These are phyloP conservation scores for Trichosporon sp. DNA, from an alignment of 1,284 basidiomycete genomes.

Conservation along the genomic window DNA sequence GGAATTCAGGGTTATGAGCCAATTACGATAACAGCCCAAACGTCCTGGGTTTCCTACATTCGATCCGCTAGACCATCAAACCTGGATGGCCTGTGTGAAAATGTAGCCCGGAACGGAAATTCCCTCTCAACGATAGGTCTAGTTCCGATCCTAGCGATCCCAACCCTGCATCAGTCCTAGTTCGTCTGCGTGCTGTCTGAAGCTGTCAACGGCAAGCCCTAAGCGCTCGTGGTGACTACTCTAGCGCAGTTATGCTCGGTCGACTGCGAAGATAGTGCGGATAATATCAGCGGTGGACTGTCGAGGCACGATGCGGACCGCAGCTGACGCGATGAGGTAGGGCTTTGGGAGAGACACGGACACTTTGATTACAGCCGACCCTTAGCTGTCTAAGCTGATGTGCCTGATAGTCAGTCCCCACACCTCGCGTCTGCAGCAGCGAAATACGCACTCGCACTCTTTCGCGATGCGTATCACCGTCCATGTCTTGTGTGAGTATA, in stretches of 20 bases:
- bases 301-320: background rate
- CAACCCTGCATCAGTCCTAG: too few relatives aligned
- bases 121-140: background rate
- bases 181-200: background rate
- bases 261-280: background rate
- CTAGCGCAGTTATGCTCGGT: background rate
- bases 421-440: background rate
- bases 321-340: background rate
- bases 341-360: background rate
- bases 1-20: background rate
- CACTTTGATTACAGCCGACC: background rate
- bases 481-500: background rate
- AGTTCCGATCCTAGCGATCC: background rate
- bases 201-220: background rate
- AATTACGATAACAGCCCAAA: background rate
- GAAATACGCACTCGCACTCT: background rate
- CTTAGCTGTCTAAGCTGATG: background rate
- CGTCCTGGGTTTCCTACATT: background rate
- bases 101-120: background rate
- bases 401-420: background rate
- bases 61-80: background rate
- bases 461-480: background rate
- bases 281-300: background rate
- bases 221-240: background rate
- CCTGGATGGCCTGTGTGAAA: background rate